Conservation (phyloP, 228 moss, liverwort and hornwort genomes). For the Sphagnum fallax region DNA sequence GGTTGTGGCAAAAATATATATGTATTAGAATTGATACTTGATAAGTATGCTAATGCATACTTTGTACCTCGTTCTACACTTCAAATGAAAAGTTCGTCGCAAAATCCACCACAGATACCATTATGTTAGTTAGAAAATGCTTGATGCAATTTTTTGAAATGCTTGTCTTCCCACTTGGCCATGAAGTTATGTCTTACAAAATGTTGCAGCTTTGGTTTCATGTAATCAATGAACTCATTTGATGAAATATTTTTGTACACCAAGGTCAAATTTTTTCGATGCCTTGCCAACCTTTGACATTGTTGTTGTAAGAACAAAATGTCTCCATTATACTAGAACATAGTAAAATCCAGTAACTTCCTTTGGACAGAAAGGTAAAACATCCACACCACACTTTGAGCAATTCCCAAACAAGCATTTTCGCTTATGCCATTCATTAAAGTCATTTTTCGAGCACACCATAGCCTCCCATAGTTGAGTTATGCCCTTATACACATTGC, state of each 20-base stretch:
- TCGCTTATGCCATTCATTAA: neutral
- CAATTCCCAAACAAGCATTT: neutral
- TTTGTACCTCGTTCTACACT: too few species aligned
- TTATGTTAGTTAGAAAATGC: too few species aligned
- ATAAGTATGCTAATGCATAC: too few species aligned
- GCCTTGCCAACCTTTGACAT: neutral
- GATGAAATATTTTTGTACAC: neutral
- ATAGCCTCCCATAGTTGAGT: neutral
- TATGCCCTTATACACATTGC: neutral
- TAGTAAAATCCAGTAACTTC: neutral
- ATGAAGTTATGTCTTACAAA: conserved; percentile 1
- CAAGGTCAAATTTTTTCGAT: neutral
- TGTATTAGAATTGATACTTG: too few species aligned
- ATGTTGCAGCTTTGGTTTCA: neutral
- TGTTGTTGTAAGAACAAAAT: neutral
- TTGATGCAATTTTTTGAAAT: neutral
- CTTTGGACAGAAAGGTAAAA: neutral
- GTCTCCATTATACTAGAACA: neutral
- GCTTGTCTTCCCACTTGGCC: neutral
- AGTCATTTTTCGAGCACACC: neutral
- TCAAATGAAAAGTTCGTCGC: too few species aligned
- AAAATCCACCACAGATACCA: too few species aligned
- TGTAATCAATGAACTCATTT: neutral
- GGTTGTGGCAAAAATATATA: too few species aligned
- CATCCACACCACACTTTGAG: neutral